Base-by-base conservation (phyloP, 2,329 filamentous ascomycete genomes). In the Phialophora tarda region DNA sequence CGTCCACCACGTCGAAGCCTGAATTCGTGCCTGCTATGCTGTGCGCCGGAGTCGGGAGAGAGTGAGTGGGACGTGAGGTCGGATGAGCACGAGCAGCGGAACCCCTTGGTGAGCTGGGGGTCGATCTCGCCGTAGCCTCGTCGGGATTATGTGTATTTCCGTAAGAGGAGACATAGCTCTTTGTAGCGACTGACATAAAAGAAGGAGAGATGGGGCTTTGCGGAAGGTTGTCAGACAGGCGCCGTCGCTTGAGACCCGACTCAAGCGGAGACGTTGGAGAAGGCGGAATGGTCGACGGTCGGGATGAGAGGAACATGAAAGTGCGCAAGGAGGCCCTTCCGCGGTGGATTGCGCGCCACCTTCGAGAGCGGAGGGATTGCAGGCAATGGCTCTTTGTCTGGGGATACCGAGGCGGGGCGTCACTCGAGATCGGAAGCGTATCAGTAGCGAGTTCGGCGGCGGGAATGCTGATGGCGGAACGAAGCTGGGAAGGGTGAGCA, bases 141-240 rank as follows among this genome's bases (percentile, higher is more conserved):
- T 72, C 70, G 62, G 65, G 65, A 69, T 73, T 66, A 74, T 82
- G 79, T 74, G 77, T 75, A 72, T 79, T 76, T 75, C 76, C 74
- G 74, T 80, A 78, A 72, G 77, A 76, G 73, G 79, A 77, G 76
- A 77, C 81, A 83, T 83, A 78, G 73, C 78, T 82, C 74, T 78
- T 78, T 74, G 80, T 77, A 73, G 78, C 79, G 75, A 81, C 78
- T 77, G 80, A 82, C 81, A 83, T 83, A 77, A 81, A 82, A 76
- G 78, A 78, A 67, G 79, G 81, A 74, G 76, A 79, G 70, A 60
- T 75, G 72, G 69, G 70, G 38, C 71, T 69, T 56, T 68, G 65
- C 24, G 64, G 66, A 41, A 65, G 66, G 60, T 64, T 65, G 44
- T 69, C 68, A 54, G 67, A 66, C 54, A 62, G 61, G 59, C 66